These are phyloP conservation scores for Saccharomycopsis malanga DNA, from an alignment of 805 yeast species.

Conservation along the genomic window DNA sequence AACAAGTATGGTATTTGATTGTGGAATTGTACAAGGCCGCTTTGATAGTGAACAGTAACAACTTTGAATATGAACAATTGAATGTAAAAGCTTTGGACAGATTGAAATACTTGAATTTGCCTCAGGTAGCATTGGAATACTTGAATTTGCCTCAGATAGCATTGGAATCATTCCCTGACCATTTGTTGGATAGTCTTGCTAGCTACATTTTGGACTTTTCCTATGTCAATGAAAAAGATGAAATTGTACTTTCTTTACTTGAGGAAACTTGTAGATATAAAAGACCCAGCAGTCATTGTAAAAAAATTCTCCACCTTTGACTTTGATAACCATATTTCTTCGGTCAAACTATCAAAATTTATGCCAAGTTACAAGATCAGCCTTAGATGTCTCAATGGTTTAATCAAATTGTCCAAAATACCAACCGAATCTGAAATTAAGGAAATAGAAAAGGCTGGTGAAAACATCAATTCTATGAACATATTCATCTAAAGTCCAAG, in stretches of 20 bases:
- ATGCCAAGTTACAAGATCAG: slow-evolving; percentile 44
- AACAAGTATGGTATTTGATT: slow-evolving; percentile 34
- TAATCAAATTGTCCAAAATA: slow-evolving; percentile 36
- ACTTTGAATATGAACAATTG: slow-evolving; percentile 34
- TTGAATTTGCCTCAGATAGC: too few species aligned
- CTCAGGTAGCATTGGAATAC: slow-evolving; percentile 33
- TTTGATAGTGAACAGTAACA: slow-evolving; percentile 30
- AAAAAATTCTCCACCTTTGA: slow-evolving; percentile 34
- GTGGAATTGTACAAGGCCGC: slow-evolving; percentile 37
- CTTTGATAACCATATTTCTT: slow-evolving; percentile 50
- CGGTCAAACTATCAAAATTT: slow-evolving; percentile 44
- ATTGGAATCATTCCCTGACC: slow-evolving; percentile 27
- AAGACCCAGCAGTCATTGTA: slow-evolving; percentile 33
- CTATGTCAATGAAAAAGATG: slow-evolving; percentile 51
- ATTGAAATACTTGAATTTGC: slow-evolving; percentile 37
- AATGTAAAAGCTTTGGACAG: slow-evolving; percentile 39
- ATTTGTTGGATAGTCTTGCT: slow-evolving; percentile 38
- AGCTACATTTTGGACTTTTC: slow-evolving; percentile 51
- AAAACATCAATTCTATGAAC: too few species aligned
- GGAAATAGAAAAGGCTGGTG: not conserved
- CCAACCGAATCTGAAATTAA: slow-evolving; percentile 16
- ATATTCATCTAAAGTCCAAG: slow-evolving; percentile 22
- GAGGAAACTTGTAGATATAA: slow-evolving; percentile 21
- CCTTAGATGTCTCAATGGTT: slow-evolving; percentile 47
- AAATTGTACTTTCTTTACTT: slow-evolving; percentile 38